Percentiles rank a stretch among this genome's conserved stretches.
Conservation (phyloP, 2,329 filamentous ascomycete genomes). For the Dothistroma pini region DNA sequence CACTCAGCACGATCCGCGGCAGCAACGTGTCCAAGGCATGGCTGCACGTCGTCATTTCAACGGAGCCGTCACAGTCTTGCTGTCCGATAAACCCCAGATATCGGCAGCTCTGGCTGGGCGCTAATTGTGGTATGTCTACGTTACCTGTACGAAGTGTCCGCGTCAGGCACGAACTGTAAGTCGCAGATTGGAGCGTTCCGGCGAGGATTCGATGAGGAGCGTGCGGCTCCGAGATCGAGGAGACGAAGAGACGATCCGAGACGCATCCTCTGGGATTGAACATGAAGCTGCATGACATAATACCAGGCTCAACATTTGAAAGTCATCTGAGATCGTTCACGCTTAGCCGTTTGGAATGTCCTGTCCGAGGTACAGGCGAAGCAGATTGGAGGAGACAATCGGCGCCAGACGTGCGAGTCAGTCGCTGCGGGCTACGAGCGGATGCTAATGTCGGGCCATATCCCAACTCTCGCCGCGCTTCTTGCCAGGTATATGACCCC, state of each 20-base stretch:
- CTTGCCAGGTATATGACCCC: no score
- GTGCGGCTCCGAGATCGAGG: background rate
- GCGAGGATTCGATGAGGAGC: slow-evolving; percentile 12
- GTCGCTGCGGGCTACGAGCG: no score
- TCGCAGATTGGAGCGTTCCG: slow-evolving; percentile 35
- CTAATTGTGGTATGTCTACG: slow-evolving; percentile 19
- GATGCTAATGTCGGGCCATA: no score
- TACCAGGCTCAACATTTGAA: background rate
- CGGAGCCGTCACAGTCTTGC: background rate
- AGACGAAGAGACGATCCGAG: background rate
- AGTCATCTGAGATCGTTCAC: no score
- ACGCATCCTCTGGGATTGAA: background rate
- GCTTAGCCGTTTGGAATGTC: no score
- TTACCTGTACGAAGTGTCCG: slow-evolving; percentile 35
- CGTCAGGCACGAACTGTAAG: slow-evolving; percentile 34
- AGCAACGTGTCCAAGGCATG: background rate
- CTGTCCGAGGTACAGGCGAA: no score
- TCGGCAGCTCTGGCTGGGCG: background rate
- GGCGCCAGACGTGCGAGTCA: no score
- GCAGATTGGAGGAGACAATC: no score
- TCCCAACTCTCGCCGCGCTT: no score
- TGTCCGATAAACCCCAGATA: background rate
- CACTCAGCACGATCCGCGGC: background rate
- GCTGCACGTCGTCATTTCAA: background rate
- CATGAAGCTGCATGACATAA: background rate